phyloP scores from a whole-genome alignment of 2,329 filamentous ascomycete species.

The Colletotrichum gloeosporioides region DNA sequence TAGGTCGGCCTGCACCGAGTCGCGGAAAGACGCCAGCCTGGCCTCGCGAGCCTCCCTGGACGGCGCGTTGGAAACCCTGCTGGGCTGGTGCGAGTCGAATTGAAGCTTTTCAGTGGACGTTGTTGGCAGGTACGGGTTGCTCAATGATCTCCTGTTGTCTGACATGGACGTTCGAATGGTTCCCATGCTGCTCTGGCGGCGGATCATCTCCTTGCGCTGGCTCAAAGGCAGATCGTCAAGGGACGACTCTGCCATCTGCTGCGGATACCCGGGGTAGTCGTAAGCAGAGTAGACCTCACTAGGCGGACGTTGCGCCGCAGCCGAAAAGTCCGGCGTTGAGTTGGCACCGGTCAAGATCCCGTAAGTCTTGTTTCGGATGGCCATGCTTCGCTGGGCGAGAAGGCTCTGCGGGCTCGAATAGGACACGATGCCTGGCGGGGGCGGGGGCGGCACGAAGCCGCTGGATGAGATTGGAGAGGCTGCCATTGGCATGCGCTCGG shows the following conservation, averaged over 20 bases:
- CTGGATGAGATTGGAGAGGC: constrained; percentile 23
- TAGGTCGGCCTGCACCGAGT: constrained; percentile 69
- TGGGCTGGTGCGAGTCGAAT: constrained; percentile 63
- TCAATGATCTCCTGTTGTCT: background rate
- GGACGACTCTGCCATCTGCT: background rate
- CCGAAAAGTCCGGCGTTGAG: constrained; percentile 29
- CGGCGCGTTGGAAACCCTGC: constrained; percentile 48
- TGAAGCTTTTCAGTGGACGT: constrained; percentile 34
- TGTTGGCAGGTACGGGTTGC: background rate
- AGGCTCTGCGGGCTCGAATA: constrained; percentile 60
- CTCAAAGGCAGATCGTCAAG: constrained; percentile 76
- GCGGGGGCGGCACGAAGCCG: constrained; percentile 6
- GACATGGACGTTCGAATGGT: constrained; percentile 31
- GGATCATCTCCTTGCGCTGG: constrained; percentile 68
- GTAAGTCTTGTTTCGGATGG: constrained; percentile 58
- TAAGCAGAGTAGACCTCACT: constrained; percentile 49
- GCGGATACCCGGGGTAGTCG: constrained; percentile 36
- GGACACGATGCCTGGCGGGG: constrained; percentile 50
- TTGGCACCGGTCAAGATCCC: constrained; percentile 36
- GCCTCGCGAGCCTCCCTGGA: constrained; percentile 56
- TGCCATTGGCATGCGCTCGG: constrained; percentile 12
- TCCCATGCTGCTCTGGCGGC: constrained; percentile 46
- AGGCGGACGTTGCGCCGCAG: constrained; percentile 27
- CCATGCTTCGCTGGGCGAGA: constrained; percentile 59
- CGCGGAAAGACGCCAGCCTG: constrained; percentile 71